These are phyloP conservation scores for Ceratocystis huliohia DNA, from an alignment of 2,329 filamentous ascomycete genomes.

Conservation along the genomic window DNA sequence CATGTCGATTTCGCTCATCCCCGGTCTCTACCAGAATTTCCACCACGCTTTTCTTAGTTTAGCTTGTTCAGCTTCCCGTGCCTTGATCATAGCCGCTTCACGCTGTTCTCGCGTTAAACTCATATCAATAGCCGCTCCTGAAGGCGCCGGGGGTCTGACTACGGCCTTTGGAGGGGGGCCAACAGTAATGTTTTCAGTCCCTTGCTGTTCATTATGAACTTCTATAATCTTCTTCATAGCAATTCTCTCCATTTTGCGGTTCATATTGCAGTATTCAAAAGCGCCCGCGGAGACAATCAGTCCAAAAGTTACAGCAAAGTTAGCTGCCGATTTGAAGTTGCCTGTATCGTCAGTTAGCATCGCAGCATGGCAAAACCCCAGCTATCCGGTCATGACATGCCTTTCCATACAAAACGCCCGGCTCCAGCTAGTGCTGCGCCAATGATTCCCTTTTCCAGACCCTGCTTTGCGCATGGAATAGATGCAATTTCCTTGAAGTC, in stretches of 20 bases:
- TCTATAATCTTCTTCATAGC: constrained; percentile 80
- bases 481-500: constrained; percentile 64
- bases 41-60: constrained; percentile 37
- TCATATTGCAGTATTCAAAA: constrained; percentile 75
- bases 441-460: constrained; percentile 70
- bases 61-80: constrained; percentile 28
- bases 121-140: constrained; percentile 11
- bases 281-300: constrained; percentile 54
- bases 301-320: constrained; percentile 77
- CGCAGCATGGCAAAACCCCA: not conserved
- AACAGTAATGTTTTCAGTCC: constrained; percentile 30
- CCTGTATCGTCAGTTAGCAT: constrained; percentile 29
- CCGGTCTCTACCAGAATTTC: constrained; percentile 38
- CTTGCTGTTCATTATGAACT: constrained; percentile 41
- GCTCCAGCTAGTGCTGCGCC: constrained; percentile 65
- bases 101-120: constrained; percentile 15
- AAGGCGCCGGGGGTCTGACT: constrained; percentile 2
- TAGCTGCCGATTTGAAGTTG: constrained; percentile 54
- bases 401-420: constrained; percentile 59
- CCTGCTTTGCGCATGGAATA: constrained; percentile 71
- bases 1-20: not conserved
- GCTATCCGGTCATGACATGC: constrained; percentile 37
- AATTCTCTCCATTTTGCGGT: constrained; percentile 58
- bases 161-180: constrained; percentile 14
- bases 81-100: constrained; percentile 21